A percentile compares a stretch with the other conserved stretches of the same genome.
phyloP scores from a whole-genome alignment of 2,329 filamentous ascomycete species.

The Fusarium pininemorale region DNA sequence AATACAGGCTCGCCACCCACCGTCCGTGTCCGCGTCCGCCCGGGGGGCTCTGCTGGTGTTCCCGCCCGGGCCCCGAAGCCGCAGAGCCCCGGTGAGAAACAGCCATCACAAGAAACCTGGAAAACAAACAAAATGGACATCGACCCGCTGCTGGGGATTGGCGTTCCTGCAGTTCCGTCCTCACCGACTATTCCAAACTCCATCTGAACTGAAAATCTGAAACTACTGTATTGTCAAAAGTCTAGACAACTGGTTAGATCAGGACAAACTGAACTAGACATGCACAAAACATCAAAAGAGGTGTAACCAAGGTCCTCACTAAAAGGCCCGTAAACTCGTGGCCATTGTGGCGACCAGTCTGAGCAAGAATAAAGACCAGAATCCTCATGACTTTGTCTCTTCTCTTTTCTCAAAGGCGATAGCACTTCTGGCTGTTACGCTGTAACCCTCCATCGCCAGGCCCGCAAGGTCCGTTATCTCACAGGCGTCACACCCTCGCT shows the following conservation, averaged over 20 bases:
- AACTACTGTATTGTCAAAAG: constrained; percentile 13
- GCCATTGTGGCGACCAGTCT: constrained; percentile 13
- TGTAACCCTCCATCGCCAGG: constrained; percentile 26
- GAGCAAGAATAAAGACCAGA: constrained; percentile 5
- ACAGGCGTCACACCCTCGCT: constrained; percentile 32
- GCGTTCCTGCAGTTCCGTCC: constrained; percentile 39
- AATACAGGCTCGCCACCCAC: constrained; percentile 25
- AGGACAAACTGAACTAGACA: constrained; percentile 12
- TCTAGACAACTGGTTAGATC: constrained; percentile 5
- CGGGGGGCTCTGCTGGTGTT: constrained; percentile 10
- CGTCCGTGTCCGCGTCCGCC: constrained; percentile 12
- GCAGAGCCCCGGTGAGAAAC: constrained; percentile 23
- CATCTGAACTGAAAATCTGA: constrained; percentile 19
- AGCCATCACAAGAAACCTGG: not conserved
- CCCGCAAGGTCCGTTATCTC: constrained; percentile 25
- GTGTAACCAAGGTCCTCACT: constrained; percentile 4
- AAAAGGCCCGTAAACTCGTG: constrained; percentile 12
- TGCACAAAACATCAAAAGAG: constrained; percentile 22
- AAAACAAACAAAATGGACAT: not conserved
- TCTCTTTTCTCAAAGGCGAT: not conserved
- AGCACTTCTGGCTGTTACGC: not conserved
- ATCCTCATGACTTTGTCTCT: not conserved
- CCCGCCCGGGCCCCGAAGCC: constrained; percentile 35
- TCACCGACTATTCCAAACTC: constrained; percentile 39
- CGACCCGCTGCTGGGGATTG: constrained; percentile 32